A percentile compares a stretch with the other conserved stretches of the same genome.
Conservation (phyloP, 208 protist species). For the Trypanosoma boissoni region DNA sequence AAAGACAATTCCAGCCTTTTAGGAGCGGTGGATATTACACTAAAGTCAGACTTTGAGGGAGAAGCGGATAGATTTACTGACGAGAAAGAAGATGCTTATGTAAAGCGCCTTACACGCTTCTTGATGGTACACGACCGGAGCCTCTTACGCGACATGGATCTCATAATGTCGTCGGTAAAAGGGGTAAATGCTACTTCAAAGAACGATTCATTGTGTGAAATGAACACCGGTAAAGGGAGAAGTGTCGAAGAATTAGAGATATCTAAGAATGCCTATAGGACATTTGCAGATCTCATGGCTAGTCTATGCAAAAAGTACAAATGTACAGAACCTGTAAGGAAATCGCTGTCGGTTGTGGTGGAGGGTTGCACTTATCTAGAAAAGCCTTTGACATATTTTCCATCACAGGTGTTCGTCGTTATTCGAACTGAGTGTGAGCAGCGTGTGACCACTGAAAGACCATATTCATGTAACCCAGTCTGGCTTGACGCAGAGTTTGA, state of each 20-base stretch:
- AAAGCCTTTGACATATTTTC: slow-evolving; percentile 42
- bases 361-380: slow-evolving; percentile 71
- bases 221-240: neutral
- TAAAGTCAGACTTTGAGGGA: slow-evolving; percentile 59
- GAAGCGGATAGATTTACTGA: slow-evolving; percentile 40
- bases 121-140: slow-evolving; percentile 47
- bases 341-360: slow-evolving; percentile 39
- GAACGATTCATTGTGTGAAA: neutral
- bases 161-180: slow-evolving; percentile 57
- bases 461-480: slow-evolving; percentile 45
- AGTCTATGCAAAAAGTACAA: slow-evolving; percentile 50
- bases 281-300: slow-evolving; percentile 58
- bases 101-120: slow-evolving; percentile 55
- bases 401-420: slow-evolving; percentile 55
- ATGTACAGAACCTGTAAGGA: slow-evolving; percentile 32
- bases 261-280: slow-evolving; percentile 31
- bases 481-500: slow-evolving; percentile 28
- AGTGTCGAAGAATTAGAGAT: neutral
- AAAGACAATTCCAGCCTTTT: slow-evolving; percentile 36
- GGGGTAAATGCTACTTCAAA: neutral
- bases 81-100: slow-evolving; percentile 33
- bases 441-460: slow-evolving; percentile 34
- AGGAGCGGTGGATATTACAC: slow-evolving; percentile 64
- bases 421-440: slow-evolving; percentile 59
- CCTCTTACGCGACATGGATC: slow-evolving; percentile 57